Conservation (phyloP, 2,329 filamentous ascomycete species). For the Neofusicoccum parvum region DNA sequence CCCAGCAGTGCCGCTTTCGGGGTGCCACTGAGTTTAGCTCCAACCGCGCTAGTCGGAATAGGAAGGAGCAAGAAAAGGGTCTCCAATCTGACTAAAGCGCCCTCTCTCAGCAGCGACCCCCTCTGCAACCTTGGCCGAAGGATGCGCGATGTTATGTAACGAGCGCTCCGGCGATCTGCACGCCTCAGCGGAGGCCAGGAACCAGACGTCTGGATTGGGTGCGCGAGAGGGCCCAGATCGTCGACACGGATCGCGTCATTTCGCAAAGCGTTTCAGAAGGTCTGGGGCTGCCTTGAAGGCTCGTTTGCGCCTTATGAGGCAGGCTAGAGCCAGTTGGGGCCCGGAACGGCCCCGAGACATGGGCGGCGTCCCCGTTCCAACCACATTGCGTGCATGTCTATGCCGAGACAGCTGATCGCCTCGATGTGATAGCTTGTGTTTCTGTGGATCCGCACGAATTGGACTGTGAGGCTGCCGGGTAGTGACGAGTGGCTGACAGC, state of each 20-base stretch:
- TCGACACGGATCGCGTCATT: conserved; percentile 2
- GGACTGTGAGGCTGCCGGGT: not conserved
- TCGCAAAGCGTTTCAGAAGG: not conserved
- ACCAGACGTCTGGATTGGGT: too few relatives aligned
- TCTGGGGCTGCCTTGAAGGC: not conserved
- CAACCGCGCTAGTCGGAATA: not conserved
- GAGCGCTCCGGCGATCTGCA: not conserved
- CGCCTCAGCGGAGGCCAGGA: too few relatives aligned
- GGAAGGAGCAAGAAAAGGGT: not conserved
- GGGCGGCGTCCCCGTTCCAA: not conserved
- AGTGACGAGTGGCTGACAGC: not conserved
- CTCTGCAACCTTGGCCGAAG: too few relatives aligned
- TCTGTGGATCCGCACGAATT: not conserved
- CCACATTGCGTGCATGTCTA: not conserved
- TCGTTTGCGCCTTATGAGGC: not conserved
- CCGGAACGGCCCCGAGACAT: too few relatives aligned
- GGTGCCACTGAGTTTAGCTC: not conserved
- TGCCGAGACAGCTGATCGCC: not conserved
- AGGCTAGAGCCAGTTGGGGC: not conserved
- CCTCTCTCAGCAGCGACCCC: too few relatives aligned
- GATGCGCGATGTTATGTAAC: not conserved
- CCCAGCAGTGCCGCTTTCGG: not conserved
- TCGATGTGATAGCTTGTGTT: not conserved
- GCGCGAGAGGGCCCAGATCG: not conserved
- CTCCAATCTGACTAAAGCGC: too few relatives aligned